Conservation (phyloP, 805 yeast species). For the Candida fluviatilis region DNA sequence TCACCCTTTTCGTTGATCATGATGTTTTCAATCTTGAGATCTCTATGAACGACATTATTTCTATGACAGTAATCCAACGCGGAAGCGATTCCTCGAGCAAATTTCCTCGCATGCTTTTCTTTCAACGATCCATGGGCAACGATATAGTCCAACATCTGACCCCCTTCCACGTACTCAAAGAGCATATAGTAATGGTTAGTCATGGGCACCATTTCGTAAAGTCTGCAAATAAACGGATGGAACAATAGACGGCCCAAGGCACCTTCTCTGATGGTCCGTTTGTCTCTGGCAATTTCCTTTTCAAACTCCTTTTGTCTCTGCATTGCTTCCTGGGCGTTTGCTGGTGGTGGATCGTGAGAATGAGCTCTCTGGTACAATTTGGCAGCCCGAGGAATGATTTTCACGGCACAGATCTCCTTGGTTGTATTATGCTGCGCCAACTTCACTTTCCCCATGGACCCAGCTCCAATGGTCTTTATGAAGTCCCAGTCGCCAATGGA, state of each 20-base stretch:
- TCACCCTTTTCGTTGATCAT: conserved; percentile 93
- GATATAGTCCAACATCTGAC: conserved; percentile 95
- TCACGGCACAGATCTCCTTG: conserved; percentile 82
- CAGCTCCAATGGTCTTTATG: conserved; percentile 92
- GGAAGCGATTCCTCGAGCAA: conserved; percentile 90
- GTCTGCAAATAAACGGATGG: conserved; percentile 88
- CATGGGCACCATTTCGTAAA: conserved; percentile 94
- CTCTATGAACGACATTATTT: conserved; percentile 95
- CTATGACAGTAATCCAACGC: conserved; percentile 92
- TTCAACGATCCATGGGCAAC: conserved; percentile 93
- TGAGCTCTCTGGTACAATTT: conserved; percentile 71
- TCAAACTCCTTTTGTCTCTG: conserved; percentile 68
- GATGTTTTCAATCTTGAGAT: conserved; percentile 91
- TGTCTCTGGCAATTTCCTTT: conserved; percentile 85
- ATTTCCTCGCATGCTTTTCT: conserved; percentile 90
- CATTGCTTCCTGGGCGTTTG: conserved; percentile 50
- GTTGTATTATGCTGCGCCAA: conserved; percentile 83
- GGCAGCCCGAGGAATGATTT: conserved; percentile 88
- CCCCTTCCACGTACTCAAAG: conserved; percentile 95
- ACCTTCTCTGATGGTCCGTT: conserved; percentile 91
- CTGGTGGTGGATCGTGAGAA: conserved; percentile 63
- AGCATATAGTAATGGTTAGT: conserved; percentile 95
- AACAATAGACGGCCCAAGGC: conserved; percentile 85
- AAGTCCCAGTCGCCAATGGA: conserved; percentile 97
- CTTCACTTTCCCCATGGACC: conserved; percentile 98